These are phyloP conservation scores for Bryoglossum gracile DNA, from an alignment of 495 filamentous ascomycete species.

Conservation along the genomic window DNA sequence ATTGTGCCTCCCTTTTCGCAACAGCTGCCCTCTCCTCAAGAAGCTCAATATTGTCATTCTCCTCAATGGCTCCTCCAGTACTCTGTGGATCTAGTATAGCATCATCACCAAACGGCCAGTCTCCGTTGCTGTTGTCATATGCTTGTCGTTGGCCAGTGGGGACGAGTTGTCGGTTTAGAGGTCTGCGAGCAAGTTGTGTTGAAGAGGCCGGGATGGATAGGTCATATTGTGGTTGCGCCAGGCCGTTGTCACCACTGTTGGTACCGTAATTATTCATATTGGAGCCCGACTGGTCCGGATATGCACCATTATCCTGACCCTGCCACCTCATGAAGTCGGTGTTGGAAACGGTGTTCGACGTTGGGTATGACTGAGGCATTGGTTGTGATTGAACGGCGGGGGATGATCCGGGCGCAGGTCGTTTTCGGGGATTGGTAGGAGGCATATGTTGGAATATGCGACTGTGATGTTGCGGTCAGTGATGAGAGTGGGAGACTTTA, in stretches of 20 bases:
- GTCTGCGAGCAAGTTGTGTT: constrained; percentile 60
- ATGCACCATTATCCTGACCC: constrained; percentile 31
- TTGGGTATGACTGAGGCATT: constrained; percentile 23
- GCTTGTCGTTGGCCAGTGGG: constrained; percentile 34
- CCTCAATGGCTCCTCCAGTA: constrained; percentile 37
- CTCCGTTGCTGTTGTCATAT: constrained; percentile 40
- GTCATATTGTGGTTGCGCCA: constrained; percentile 36
- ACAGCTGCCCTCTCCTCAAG: constrained; percentile 66
- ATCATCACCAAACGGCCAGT: constrained; percentile 43
- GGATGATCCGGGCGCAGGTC: constrained; percentile 63
- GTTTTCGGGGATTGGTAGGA: constrained; percentile 56
- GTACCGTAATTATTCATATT: constrained; percentile 25
- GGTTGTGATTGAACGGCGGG: constrained; percentile 29
- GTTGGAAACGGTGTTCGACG: constrained; percentile 39
- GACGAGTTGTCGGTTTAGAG: constrained; percentile 55
- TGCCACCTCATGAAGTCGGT: constrained; percentile 51
- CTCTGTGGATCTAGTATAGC: constrained; percentile 29
- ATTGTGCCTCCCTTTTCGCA: constrained; percentile 76
- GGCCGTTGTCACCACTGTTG: constrained; percentile 18
- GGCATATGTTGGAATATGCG: constrained; percentile 20
- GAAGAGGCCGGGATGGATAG: constrained; percentile 37
- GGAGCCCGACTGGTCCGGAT: constrained; percentile 26
- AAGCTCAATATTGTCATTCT: constrained; percentile 64
- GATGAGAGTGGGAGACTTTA: neutral
- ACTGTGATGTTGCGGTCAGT: constrained; percentile 11